Evolutionary conservation across 140 eudicot genomes (phyloP).

Genomic region (Senecio squalidus): DNA sequence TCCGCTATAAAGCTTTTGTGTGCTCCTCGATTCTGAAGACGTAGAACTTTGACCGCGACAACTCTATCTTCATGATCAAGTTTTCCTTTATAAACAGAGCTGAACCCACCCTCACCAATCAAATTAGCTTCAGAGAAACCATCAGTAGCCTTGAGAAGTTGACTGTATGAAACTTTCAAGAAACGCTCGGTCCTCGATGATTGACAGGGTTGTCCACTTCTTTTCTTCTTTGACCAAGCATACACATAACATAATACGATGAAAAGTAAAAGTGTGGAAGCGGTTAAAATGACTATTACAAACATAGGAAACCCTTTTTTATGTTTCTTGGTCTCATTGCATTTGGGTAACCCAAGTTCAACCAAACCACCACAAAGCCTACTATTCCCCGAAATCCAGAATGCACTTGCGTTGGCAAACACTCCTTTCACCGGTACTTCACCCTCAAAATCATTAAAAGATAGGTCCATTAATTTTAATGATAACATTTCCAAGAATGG

Average conservation of each 20-base stretch:
- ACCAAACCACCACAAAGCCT: no score
- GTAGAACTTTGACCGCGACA: no score
- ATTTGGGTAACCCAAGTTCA: no score
- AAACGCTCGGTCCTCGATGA: background rate
- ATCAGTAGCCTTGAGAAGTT: no score
- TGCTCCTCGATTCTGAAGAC: constrained; percentile 21
- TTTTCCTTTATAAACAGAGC: constrained; percentile 35
- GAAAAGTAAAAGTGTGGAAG: background rate
- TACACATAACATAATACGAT: no score
- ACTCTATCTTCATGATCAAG: constrained; percentile 11
- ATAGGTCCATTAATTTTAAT: constrained; percentile 20
- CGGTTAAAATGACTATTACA: constrained; percentile 3
- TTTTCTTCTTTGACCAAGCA: constrained; percentile 3
- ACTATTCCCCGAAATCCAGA: constrained; percentile 20
- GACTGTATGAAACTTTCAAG: no score
- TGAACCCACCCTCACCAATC: constrained; percentile 31
- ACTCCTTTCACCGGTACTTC: constrained; percentile 24
- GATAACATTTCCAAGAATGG: constrained; percentile 8
- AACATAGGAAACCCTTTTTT: background rate
- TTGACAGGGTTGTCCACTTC: background rate
- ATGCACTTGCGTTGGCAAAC: no score
- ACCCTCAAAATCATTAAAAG: no score
- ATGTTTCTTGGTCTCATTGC: constrained; percentile 13
- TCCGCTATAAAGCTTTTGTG: no score
- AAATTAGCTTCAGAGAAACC: constrained; percentile 29